Conservation (phyloP, 148 eudicot species). For the Pharnaceum exiguum region DNA sequence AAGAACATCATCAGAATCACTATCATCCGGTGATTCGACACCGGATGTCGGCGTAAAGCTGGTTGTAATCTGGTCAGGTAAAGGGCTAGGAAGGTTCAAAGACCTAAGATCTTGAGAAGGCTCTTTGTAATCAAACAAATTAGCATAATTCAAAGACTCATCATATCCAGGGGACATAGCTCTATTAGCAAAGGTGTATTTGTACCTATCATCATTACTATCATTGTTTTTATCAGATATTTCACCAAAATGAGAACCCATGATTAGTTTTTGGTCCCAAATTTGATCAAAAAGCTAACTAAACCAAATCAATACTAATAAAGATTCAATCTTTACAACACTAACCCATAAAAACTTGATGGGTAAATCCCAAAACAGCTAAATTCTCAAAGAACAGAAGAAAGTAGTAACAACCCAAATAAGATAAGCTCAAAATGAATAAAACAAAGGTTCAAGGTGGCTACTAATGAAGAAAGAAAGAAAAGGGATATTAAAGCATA, state of each 20-base stretch:
- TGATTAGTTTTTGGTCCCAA: neutral
- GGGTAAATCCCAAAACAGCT: slow-evolving; percentile 1
- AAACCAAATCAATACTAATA: slow-evolving; percentile 9
- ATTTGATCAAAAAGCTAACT: neutral
- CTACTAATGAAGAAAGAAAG: neutral
- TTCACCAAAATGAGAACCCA: slow-evolving; percentile 37
- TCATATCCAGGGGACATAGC: slow-evolving; percentile 28
- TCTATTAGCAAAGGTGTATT: slow-evolving; percentile 5
- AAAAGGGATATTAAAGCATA: slow-evolving; percentile 1
- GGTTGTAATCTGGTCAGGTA: slow-evolving; percentile 5
- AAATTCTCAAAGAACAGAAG: slow-evolving; percentile 13
- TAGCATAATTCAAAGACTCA: slow-evolving; percentile 26
- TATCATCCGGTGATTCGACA: slow-evolving; percentile 29
- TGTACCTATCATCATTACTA: neutral
- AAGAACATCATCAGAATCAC: slow-evolving; percentile 36
- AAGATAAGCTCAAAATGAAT: neutral
- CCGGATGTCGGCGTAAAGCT: slow-evolving; percentile 3
- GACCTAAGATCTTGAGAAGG: slow-evolving; percentile 39
- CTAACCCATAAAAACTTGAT: slow-evolving; percentile 21
- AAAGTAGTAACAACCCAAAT: neutral
- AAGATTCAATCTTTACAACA: neutral
- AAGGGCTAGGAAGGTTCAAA: slow-evolving; percentile 28
- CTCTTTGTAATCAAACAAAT: slow-evolving; percentile 41
- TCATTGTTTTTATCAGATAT: slow-evolving; percentile 19
- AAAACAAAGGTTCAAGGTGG: slow-evolving; percentile 5